Evolutionary conservation across 1,284 basidiomycete genomes (phyloP).

Genomic region (Exobasidium cylindrosporum): DNA sequence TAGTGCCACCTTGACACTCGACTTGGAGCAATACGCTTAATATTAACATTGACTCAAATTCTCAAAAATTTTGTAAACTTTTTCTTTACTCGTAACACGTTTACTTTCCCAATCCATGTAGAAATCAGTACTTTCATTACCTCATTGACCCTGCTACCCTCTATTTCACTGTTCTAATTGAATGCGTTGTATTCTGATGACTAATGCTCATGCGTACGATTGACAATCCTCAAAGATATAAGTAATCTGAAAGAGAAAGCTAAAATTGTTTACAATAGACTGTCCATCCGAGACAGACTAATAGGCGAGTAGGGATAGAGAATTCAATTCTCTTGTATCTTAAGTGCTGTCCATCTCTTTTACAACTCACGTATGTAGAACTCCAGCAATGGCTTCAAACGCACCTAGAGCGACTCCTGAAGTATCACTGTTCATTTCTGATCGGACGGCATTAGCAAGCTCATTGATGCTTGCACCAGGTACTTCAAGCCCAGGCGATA

Average conservation of each 20-base stretch:
- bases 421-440: conserved; percentile 29
- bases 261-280: not conserved
- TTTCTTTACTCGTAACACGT: too few relatives aligned
- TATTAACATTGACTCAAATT: too few relatives aligned
- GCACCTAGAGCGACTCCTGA: conserved; percentile 24
- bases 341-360: not conserved
- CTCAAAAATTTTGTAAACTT: too few relatives aligned
- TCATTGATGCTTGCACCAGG: conserved; percentile 36
- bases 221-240: too few relatives aligned
- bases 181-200: too few relatives aligned
- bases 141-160: too few relatives aligned
- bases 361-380: conserved; percentile 29
- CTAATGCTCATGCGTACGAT: too few relatives aligned
- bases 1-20: conserved; percentile 79
- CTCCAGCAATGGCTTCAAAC: conserved; percentile 51
- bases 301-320: conserved; percentile 15
- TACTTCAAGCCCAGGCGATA: conserved; percentile 19
- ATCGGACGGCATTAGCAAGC: conserved; percentile 36
- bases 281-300: not conserved
- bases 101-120: too few relatives aligned
- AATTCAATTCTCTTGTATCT: conserved; percentile 42
- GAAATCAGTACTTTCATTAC: too few relatives aligned
- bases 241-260: too few relatives aligned
- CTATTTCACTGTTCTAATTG: too few relatives aligned
- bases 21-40: conserved; percentile 62